These are phyloP conservation scores for Paraurostyla sp. DNA, from an alignment of 73 alveolate genomes.

Conservation along the genomic window DNA sequence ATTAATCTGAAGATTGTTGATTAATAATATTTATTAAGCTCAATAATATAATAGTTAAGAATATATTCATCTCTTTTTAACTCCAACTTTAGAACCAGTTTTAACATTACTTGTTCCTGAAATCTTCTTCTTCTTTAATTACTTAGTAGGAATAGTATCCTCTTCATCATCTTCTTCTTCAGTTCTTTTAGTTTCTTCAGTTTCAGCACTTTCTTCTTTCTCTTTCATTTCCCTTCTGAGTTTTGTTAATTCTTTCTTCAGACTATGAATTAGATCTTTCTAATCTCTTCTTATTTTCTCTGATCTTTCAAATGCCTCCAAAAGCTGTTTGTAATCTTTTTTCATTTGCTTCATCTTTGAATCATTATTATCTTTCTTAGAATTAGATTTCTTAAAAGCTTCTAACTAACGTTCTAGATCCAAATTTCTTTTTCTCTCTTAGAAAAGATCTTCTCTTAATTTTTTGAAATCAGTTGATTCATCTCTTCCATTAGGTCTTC, in stretches of 20 bases:
- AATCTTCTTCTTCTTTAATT: neutral
- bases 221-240: conserved; percentile 43
- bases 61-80: neutral
- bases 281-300: conserved; percentile 53
- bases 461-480: neutral
- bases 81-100: too few species aligned
- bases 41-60: neutral
- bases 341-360: neutral
- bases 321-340: conserved; percentile 26
- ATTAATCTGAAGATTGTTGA: neutral
- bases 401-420: conserved; percentile 41
- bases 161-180: conserved; percentile 6
- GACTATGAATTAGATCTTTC: conserved; percentile 40
- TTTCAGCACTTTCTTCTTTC: neutral
- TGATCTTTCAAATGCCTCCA: conserved; percentile 63
- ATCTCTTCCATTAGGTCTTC: conserved; percentile 13
- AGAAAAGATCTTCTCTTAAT: conserved; percentile 14
- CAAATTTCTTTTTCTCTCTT: conserved; percentile 30
- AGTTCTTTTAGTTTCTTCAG: neutral
- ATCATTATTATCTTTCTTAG: neutral
- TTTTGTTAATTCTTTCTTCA: conserved; percentile 44
- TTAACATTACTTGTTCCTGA: too few species aligned
- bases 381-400: conserved; percentile 35
- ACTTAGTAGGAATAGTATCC: neutral
- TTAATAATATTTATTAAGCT: neutral